Base-by-base conservation (phyloP, 345 rosid species). In the Psidium friedrichsthalianum region DNA sequence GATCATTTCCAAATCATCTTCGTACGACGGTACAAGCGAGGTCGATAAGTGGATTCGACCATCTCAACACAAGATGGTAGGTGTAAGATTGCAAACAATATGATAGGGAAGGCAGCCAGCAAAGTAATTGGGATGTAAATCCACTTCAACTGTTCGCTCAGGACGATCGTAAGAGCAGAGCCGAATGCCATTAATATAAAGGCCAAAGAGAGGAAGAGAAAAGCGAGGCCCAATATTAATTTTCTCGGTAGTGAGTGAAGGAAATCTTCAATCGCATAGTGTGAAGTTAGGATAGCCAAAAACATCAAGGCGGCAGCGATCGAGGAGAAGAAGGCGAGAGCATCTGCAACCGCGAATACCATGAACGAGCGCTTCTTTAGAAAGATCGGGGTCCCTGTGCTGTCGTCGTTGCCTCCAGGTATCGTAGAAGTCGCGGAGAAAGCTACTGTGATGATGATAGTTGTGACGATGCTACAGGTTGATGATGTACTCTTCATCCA, bases 401-500 rank as follows among this genome's bases (percentile, higher is more conserved):
- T 16, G 8, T 24, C 0, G n/a, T 24, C 20, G 49, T 84, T 87
- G 20, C 88, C 87, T 36, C 87, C 85, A 5, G 83, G 87, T 8
- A 86, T 29, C 5, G 82, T 86, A 29, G 83, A 83, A 18, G 51
- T 44, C 3, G 40, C 88, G 0, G 88, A 82, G 27, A 88, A 90
- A 76, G 87, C 85, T 2, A 52, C 90, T 2, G 87, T 87, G 56
- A 84, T 81, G 1, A 83, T 83, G 25, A 87, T 78, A 8, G 88
- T 80, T 2, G 88, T 85, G 0, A 87, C 69, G 0, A 85, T 25
- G 69, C 83, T 82, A 64, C 87, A 83, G 22, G 82, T n/a, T 44
- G 18, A 29, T 25, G 89, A 83, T 13, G 87, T 87, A 11, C 76
- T 56, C 51, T 87, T 85, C 87, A 83, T 74, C 89, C 89, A 85